Conservation (phyloP, 2,329 filamentous ascomycete species). For the Paramyrothecium roridum region DNA sequence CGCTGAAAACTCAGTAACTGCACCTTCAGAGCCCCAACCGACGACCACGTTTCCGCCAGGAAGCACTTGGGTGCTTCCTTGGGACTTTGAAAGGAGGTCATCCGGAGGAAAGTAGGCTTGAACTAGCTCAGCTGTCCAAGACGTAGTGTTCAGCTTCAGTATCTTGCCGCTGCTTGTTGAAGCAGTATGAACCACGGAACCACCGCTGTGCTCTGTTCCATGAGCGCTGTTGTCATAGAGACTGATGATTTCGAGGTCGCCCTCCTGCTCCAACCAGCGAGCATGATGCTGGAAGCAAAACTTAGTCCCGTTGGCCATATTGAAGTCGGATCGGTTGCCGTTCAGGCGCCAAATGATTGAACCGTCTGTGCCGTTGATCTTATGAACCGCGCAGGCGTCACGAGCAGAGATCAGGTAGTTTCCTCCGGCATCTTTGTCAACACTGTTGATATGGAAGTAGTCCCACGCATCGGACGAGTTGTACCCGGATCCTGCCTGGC, state of each 20-base stretch:
- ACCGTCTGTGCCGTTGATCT: constrained; percentile 45
- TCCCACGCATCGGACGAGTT: constrained; percentile 41
- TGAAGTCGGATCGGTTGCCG: constrained; percentile 40
- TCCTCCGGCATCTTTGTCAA: constrained; percentile 44
- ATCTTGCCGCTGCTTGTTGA: constrained; percentile 43
- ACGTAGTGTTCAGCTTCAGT: constrained; percentile 41
- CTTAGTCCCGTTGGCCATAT: constrained; percentile 27
- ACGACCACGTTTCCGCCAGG: constrained; percentile 51
- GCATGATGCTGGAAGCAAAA: constrained; percentile 54
- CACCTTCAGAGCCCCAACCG: constrained; percentile 52
- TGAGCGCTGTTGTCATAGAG: constrained; percentile 53
- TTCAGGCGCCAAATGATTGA: constrained; percentile 51
- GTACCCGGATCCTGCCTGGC: constrained; percentile 30
- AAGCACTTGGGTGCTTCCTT: constrained; percentile 49
- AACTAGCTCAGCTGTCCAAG: constrained; percentile 41
- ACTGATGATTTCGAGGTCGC: constrained; percentile 44
- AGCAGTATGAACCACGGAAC: constrained; percentile 15
- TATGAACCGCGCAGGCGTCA: constrained; percentile 42
- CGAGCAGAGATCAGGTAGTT: constrained; percentile 55
- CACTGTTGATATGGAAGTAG: constrained; percentile 57
- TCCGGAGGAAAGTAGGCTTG: constrained; percentile 46
- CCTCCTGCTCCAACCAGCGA: constrained; percentile 35
- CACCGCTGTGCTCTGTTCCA: constrained; percentile 35
- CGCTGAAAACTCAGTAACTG: constrained; percentile 41
- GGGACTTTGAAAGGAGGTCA: constrained; percentile 31